Percentiles rank a stretch among this genome's conserved stretches.
These are phyloP conservation scores for Mycena olivaceomarginata DNA, from an alignment of 768 basidiomycete genomes.

Conservation along the genomic window DNA sequence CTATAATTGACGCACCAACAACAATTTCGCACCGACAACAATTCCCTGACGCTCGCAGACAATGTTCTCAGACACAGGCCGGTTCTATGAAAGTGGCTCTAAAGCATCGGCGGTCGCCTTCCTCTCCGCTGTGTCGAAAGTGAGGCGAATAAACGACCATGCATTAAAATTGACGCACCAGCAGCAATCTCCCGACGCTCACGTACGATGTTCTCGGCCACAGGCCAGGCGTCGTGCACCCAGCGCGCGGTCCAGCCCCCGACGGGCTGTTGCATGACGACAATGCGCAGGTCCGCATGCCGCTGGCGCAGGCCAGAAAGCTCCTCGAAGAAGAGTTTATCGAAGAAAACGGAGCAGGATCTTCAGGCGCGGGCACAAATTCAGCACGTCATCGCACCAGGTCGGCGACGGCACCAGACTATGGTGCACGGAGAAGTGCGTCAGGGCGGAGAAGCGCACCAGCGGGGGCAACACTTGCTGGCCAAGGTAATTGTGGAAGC, in stretches of 20 bases:
- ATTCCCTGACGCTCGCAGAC: too few relatives aligned
- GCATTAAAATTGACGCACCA: constrained; percentile 11
- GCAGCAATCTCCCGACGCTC: constrained; percentile 19
- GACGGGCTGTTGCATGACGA: constrained; percentile 29
- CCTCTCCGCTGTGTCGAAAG: background rate
- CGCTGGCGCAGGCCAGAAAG: background rate
- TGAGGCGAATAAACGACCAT: background rate
- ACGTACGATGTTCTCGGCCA: constrained; percentile 37
- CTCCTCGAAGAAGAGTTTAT: constrained; percentile 16
- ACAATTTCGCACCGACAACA: too few relatives aligned
- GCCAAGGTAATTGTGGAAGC: background rate
- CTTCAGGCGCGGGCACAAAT: constrained; percentile 19
- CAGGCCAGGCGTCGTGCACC: constrained; percentile 39
- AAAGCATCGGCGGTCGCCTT: background rate
- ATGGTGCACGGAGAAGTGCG: constrained; percentile 26
- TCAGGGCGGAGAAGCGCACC: constrained; percentile 22
- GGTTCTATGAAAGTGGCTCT: too few relatives aligned
- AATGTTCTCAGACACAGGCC: too few relatives aligned
- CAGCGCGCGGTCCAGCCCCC: constrained; percentile 27
- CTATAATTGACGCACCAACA: too few relatives aligned
- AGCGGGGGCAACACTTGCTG: background rate
- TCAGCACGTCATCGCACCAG: constrained; percentile 19
- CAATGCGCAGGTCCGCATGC: constrained; percentile 34
- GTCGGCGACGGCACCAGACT: background rate
- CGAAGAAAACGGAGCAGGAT: constrained; percentile 37